These are phyloP conservation scores for Aciculosporium take DNA, from an alignment of 2,329 filamentous ascomycete species.

Conservation along the genomic window DNA sequence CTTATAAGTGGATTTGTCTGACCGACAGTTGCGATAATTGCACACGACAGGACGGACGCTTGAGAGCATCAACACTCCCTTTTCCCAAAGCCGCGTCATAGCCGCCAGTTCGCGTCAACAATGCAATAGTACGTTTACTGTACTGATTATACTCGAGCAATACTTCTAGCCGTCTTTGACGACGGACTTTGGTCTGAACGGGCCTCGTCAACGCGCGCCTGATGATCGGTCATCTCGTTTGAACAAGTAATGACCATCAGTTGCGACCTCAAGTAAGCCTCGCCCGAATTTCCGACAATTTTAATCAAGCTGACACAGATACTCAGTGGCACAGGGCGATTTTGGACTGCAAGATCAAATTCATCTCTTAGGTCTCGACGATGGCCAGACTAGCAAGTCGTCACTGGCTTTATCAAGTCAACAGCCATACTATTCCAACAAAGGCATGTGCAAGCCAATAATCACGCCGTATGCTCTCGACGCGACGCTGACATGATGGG, in stretches of 20 bases:
- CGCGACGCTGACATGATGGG: neutral
- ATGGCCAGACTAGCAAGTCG: conserved; percentile 3
- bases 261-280: conserved; percentile 3
- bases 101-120: too few species aligned
- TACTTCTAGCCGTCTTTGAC: too few species aligned
- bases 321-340: conserved; percentile 14
- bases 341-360: neutral
- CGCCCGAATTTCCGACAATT: neutral
- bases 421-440: conserved; percentile 41
- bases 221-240: neutral
- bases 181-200: neutral
- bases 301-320: neutral
- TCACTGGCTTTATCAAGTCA: conserved; percentile 2
- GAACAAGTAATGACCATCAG: neutral
- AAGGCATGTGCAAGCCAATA: conserved; percentile 29
- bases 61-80: too few species aligned
- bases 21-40: too few species aligned
- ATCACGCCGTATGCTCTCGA: neutral
- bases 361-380: neutral
- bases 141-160: too few species aligned
- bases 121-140: too few species aligned
- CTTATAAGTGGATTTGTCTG: too few species aligned
- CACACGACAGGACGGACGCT: too few species aligned
- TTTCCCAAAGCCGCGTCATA: too few species aligned
- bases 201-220: neutral